A percentile compares a stretch with the other conserved stretches of the same genome.
Evolutionary conservation across 2,329 filamentous ascomycete genomes (phyloP).

Genomic region (Fusarium sororula): DNA sequence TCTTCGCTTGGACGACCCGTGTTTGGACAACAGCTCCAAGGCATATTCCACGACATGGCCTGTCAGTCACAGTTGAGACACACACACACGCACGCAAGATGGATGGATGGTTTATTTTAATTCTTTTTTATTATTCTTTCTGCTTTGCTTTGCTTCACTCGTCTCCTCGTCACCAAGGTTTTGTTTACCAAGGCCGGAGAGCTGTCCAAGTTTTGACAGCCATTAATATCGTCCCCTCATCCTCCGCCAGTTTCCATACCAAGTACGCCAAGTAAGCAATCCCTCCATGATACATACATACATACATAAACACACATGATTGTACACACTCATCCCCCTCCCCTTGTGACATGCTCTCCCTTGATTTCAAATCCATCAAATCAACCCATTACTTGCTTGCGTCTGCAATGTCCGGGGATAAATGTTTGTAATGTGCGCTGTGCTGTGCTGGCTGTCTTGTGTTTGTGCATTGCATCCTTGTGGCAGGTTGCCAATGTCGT

Average conservation of each 20-base stretch:
- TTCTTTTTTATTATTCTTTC: constrained; percentile 21
- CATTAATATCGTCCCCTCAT: constrained; percentile 30
- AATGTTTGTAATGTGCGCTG: constrained; percentile 9
- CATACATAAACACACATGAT: constrained; percentile 29
- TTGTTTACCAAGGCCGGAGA: constrained; percentile 30
- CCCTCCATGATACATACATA: neutral
- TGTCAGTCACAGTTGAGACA: constrained; percentile 4
- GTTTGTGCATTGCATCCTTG: constrained; percentile 17
- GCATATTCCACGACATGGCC: constrained; percentile 10
- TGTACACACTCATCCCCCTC: constrained; percentile 32
- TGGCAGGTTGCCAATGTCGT: constrained; percentile 6
- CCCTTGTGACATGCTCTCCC: constrained; percentile 27
- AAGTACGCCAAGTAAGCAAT: neutral
- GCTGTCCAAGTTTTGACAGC: constrained; percentile 32
- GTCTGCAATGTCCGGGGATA: constrained; percentile 25
- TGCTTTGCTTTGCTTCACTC: neutral
- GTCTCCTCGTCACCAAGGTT: constrained; percentile 33
- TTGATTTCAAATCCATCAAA: constrained; percentile 12
- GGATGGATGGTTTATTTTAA: neutral
- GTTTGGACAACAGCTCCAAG: constrained; percentile 7
- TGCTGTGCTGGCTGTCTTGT: neutral
- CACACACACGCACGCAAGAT: neutral
- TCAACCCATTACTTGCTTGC: constrained; percentile 23
- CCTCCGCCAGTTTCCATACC: constrained; percentile 19
- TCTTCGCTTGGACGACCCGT: constrained; percentile 24